Percentiles rank a stretch among this genome's conserved stretches.
These are phyloP conservation scores for Pugionium dolabratum DNA, from an alignment of 345 rosid genomes.

Conservation along the genomic window DNA sequence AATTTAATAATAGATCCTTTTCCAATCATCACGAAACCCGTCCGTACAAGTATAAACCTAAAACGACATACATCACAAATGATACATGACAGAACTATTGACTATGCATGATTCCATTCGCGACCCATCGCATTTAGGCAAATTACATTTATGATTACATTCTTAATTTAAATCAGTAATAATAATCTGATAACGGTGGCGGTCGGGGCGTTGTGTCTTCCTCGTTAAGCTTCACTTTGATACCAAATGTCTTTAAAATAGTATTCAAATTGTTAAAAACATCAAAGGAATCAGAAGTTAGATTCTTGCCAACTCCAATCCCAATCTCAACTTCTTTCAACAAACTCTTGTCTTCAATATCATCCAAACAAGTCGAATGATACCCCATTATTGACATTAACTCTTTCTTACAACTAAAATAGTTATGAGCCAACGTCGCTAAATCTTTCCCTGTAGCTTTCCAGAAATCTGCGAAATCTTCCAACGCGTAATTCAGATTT, in stretches of 20 bases:
- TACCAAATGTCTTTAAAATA: constrained; percentile 33
- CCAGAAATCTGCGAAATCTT: constrained; percentile 31
- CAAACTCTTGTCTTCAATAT: constrained; percentile 34
- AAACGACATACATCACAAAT: constrained; percentile 25
- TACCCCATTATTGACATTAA: constrained; percentile 33
- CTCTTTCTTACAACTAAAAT: constrained; percentile 33
- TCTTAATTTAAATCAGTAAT: constrained; percentile 4
- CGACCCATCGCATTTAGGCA: constrained; percentile 17
- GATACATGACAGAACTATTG: constrained; percentile 2
- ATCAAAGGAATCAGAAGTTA: constrained; percentile 23
- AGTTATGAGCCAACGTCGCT: constrained; percentile 29
- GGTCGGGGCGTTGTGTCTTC: constrained; percentile 38
- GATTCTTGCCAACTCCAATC: constrained; percentile 34
- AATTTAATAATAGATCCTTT: constrained; percentile 14
- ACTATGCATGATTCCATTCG: constrained; percentile 26
- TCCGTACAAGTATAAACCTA: constrained; percentile 35
- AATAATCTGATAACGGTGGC: constrained; percentile 37
- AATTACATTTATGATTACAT: too few species aligned
- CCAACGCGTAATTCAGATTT: constrained; percentile 34
- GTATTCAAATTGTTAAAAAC: constrained; percentile 28
- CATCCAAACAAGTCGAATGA: constrained; percentile 39
- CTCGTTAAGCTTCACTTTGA: constrained; percentile 38
- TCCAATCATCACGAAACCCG: constrained; percentile 37
- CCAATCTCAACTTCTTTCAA: constrained; percentile 31
- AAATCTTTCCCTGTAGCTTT: constrained; percentile 32